A percentile compares a stretch with the other conserved stretches of the same genome.
Evolutionary conservation across 192 early-diverging fungal species (phyloP).

Genomic region (Geranomyces variabilis): DNA sequence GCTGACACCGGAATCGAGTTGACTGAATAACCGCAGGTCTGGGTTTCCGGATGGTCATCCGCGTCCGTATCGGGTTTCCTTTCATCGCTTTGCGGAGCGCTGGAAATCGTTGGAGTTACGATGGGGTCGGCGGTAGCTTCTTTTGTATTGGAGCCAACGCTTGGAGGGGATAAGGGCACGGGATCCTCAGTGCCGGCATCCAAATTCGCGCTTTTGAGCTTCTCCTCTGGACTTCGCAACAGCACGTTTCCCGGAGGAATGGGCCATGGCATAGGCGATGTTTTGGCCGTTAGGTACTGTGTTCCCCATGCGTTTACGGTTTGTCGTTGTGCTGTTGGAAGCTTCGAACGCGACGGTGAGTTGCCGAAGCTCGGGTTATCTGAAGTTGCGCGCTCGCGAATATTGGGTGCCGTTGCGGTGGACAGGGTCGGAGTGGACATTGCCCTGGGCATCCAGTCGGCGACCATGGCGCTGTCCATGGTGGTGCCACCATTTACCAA

Average conservation of each 20-base stretch:
- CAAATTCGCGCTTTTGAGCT: neutral
- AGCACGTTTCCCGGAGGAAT: neutral
- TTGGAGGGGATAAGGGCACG: too few species aligned
- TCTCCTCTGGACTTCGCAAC: too few species aligned
- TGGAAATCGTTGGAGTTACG: neutral
- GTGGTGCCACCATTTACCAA: slow-evolving; percentile 1
- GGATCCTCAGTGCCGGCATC: neutral
- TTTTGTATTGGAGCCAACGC: neutral
- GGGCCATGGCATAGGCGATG: neutral
- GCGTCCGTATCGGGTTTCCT: neutral
- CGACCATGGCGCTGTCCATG: neutral
- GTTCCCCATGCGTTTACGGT: too few species aligned
- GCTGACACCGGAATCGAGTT: neutral
- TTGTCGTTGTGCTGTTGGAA: neutral
- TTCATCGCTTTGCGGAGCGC: neutral
- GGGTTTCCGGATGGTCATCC: neutral
- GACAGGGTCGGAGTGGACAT: neutral
- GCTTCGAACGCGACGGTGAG: neutral
- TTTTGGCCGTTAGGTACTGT: neutral
- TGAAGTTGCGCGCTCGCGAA: slow-evolving; percentile 7
- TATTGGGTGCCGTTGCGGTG: neutral
- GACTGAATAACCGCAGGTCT: neutral
- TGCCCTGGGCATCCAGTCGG: neutral
- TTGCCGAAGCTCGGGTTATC: neutral
- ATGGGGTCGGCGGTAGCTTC: neutral